A percentile compares a stretch with the other conserved stretches of the same genome.
Conservation (phyloP, 306 rosid species). For the Glycine soja region DNA sequence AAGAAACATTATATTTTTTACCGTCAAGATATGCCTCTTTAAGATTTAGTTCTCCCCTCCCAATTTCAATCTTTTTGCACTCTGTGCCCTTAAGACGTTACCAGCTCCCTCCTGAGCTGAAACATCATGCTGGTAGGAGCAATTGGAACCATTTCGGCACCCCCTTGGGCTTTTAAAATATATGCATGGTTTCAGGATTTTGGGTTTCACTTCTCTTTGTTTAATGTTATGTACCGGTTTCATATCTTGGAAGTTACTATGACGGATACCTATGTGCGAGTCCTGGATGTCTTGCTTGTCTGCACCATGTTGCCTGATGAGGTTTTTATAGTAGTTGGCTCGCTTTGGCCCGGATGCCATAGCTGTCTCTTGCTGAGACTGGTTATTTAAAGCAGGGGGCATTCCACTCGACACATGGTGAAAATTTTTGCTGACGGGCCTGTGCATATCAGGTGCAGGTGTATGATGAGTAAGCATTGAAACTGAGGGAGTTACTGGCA, state of each 20-base stretch:
- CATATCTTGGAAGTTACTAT: conserved; percentile 51
- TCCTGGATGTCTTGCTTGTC: conserved; percentile 56
- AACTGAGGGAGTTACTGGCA: conserved; percentile 13
- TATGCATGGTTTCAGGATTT: conserved; percentile 64
- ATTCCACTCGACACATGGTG: conserved; percentile 40
- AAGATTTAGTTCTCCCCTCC: conserved; percentile 44
- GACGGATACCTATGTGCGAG: conserved; percentile 52
- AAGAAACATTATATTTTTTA: not conserved
- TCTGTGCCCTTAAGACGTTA: conserved; percentile 41
- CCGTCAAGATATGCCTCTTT: conserved; percentile 13
- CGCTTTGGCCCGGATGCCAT: conserved; percentile 44
- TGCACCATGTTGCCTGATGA: conserved; percentile 69
- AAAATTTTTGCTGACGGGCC: conserved; percentile 32
- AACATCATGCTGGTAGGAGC: conserved; percentile 59
- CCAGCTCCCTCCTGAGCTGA: conserved; percentile 48
- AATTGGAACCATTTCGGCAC: conserved; percentile 69
- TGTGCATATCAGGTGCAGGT: conserved; percentile 42
- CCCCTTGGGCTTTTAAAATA: conserved; percentile 71
- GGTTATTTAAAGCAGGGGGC: conserved; percentile 31
- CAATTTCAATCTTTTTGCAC: conserved; percentile 65
- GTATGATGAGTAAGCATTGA: not conserved
- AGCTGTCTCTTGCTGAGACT: conserved; percentile 42
- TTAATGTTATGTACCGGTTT: conserved; percentile 53
- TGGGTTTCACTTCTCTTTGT: conserved; percentile 53
- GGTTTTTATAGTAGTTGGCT: conserved; percentile 68